Evolutionary conservation across 2,329 filamentous ascomycete species (phyloP), one percentile per base, ranked within the genome.

Genomic region (Trichoderma simmonsii): DNA sequence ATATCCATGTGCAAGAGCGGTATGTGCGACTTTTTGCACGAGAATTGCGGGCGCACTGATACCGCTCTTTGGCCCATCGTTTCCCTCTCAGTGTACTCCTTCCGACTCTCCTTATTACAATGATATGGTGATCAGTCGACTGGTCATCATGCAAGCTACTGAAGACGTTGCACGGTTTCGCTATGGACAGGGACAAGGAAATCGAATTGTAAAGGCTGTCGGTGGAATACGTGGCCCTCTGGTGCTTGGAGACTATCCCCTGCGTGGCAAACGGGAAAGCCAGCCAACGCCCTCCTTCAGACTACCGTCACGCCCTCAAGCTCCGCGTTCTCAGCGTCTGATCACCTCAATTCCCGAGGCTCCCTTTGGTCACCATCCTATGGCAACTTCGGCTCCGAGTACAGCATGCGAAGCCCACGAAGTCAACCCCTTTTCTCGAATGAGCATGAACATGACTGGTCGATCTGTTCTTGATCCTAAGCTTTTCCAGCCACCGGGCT

Each of bases 21-120:
- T 99, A 66, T 97, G 95, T 77, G 89, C 93, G 4, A 98, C 93
- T 1, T 98, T 98, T 80, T 98, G 95, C 83, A 90, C 91, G 80
- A 84, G 88, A 43, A 97, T 99, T 73, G 91, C 95, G 15, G 91
- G 91, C 72, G 95, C 93, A 0, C 84, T 99, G 70, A 96, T 96
- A 9, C 96, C 96, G 6, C 86, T 99, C 73, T 99, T 99, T 80
- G 96, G 96, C 0, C 88, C 90, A 14, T 87, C 90, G 54, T 99
- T 99, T 79, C 91, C 93, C 3, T 85, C 86, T 3, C 82, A 89
- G 60, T 99, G 96, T 80, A 83, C 91, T 15, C 86, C 82, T 1
- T 89, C 90, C 1, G 85, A 87, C n/a, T 85, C 90, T 43, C 83
- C 87, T n/a, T 86, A 86, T 15, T 93, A 90, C 79, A 88, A 86